Base-by-base conservation (phyloP, 164 flowering plant genomes). In the Stephania yunnanensis region DNA sequence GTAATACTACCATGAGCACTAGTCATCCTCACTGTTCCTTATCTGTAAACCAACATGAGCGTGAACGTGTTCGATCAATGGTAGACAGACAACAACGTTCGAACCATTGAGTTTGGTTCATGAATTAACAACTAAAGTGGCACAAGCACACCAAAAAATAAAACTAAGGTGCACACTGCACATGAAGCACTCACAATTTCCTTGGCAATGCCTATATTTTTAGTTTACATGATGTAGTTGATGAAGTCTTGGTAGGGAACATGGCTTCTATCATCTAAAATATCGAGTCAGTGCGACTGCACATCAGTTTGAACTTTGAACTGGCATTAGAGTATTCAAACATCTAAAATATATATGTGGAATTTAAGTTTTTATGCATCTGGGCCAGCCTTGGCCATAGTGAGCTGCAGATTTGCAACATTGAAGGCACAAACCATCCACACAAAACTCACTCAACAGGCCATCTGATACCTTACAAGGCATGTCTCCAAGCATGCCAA, bases 401-500 rank as follows among this genome's bases (percentile, higher is more conserved):
- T 36, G 42, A 36, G 42, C 1, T 36, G 42, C 42, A 36, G 42
- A 2, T 36, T 36, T 36, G 42, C 42, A 36, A 4, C 42, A 36
- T 36, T 36, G 42, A 36, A 36, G 42, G 42, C 42, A 36, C 42
- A 36, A 4, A 36, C 42, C 42, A 36, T 36, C 42, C 42, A 15
- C 66, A 61, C 4, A 20, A 61, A n/a, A 19, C 25, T n/a, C 25
- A n/a, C 66, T 61, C 66, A 61, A 58, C 66, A 61, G 66, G 7
- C 29, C 66, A n/a, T 61, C 29, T 61, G 25, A 61, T 25, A 10
- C 66, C 66, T n/a, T 25, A 61, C 66, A 6, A 17, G 66, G 66
- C 66, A 15, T 61, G 66, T 61, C 66, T 61, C 66, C 25, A 61
- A 61, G 66, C 66, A 61, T 61, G 66, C 66, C 66, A 61, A 20